Evolutionary conservation across 1,284 basidiomycete species (phyloP), one percentile per base, ranked within the genome.

Genomic region (Moesziomyces sp.): DNA sequence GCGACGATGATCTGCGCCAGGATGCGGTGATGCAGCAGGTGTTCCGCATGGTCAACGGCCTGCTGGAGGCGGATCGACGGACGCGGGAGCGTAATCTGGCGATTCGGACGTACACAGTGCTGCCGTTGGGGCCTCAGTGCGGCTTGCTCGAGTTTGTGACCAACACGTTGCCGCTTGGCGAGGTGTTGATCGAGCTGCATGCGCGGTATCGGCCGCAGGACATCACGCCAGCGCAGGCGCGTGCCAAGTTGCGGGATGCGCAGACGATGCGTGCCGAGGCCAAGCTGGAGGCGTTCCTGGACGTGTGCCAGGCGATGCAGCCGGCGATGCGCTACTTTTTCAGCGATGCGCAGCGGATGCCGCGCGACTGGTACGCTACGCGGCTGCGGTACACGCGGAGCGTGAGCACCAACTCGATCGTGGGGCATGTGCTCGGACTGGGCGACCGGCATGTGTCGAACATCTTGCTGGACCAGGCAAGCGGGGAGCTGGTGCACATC

Each of bases 1-100:
- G 93, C 13, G 89, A 91, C 85, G 88, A 91, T 19, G 96, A 99
- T 80, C 85, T 97, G 35, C 90, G 96, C 30, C 97, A 99, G 85
- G 96, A 99, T 83, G 95, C 96, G 0, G 93, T 99, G 48, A 97
- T 99, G 95, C 94, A 97, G 82, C 97, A 99, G 85, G 93, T 97
- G 2, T 99, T 99, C 80, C 90, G 90, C 34, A 87, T 98, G 45
- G 91, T 94, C 57, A 98, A 99, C 71, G 86, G 88, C 5, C 88
- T 97, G 1, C 88, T 99, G 8, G 79, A 82, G 10, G 87, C 87
- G 13, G 93, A 98, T 83, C 87, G 90, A 26, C 89, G 91, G 68
- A 93, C 94, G 0, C 88, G 88, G 53, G 88, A 89, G 55, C 89
- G 96, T 13, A 86, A 89, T 38, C 87, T 99, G 28, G 86, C 87